A percentile compares a stretch with the other conserved stretches of the same genome.
phyloP scores from a whole-genome alignment of 768 basidiomycete species.

The Lactarius indigo region DNA sequence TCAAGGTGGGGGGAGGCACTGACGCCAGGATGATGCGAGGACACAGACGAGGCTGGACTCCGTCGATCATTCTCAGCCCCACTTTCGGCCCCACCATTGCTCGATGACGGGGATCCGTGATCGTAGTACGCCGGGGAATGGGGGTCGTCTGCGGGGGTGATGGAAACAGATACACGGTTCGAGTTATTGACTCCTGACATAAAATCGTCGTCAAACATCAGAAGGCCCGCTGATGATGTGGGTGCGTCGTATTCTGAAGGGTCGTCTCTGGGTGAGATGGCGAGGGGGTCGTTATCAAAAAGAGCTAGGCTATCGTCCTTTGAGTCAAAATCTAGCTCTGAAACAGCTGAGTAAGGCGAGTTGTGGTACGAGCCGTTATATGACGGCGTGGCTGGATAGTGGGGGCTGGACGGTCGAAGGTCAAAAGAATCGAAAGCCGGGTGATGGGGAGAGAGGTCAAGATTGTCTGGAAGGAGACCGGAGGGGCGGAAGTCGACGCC shows the following conservation, averaged over 20 bases:
- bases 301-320: constrained; percentile 44
- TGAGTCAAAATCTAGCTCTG: constrained; percentile 49
- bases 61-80: constrained; percentile 45
- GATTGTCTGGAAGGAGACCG: constrained; percentile 26
- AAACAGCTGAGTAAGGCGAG: constrained; percentile 65
- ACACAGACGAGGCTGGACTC: constrained; percentile 64
- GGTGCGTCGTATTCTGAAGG: constrained; percentile 71
- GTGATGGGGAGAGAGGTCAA: constrained; percentile 36
- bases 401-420: constrained; percentile 33
- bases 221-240: constrained; percentile 15
- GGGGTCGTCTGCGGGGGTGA: constrained; percentile 33
- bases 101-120: constrained; percentile 57
- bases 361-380: constrained; percentile 67
- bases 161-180: constrained; percentile 47
- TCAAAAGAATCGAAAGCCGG: constrained; percentile 33
- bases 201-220: constrained; percentile 38
- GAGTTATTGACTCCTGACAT: constrained; percentile 46
- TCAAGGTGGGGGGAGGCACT: constrained; percentile 52
- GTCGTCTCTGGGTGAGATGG: constrained; percentile 39
- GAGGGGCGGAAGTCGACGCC: constrained; percentile 12
- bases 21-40: constrained; percentile 51
- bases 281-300: constrained; percentile 42
- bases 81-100: constrained; percentile 48
- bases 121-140: constrained; percentile 47
- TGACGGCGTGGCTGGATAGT: constrained; percentile 51